phyloP scores from a whole-genome alignment of 352 stramenopile genomes.

The Phytopythium sindhum region DNA sequence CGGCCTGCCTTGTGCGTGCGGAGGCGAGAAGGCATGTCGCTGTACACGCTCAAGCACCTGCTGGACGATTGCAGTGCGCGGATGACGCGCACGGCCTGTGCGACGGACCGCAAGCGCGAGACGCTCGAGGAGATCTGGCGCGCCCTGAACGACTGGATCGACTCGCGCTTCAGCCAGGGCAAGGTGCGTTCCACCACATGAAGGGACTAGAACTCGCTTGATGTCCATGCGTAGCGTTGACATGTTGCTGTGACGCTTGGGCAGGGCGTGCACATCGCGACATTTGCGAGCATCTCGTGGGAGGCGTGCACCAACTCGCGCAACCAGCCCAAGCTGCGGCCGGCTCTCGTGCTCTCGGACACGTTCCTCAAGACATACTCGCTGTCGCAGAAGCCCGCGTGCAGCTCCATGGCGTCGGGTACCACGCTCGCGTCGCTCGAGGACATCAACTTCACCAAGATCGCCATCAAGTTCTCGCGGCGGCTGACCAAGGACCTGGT shows the following conservation, averaged over 20 bases:
- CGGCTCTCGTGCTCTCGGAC: slow-evolving; percentile 62
- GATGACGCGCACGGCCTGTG: slow-evolving; percentile 48
- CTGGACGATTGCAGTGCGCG: slow-evolving; percentile 68
- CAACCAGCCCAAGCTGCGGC: slow-evolving; percentile 56
- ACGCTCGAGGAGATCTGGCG: slow-evolving; percentile 70
- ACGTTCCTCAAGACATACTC: slow-evolving; percentile 66
- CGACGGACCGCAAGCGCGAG: slow-evolving; percentile 61
- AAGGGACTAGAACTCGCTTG: no score
- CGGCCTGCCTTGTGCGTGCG: no score
- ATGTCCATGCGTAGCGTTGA: background rate
- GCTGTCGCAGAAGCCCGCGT: slow-evolving; percentile 42
- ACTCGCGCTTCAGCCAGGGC: slow-evolving; percentile 58
- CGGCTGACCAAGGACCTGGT: slow-evolving; percentile 75
- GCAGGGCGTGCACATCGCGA: slow-evolving; percentile 73
- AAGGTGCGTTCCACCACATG: slow-evolving; percentile 29
- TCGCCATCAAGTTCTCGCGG: slow-evolving; percentile 78
- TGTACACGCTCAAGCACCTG: slow-evolving; percentile 76
- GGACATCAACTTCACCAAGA: slow-evolving; percentile 81
- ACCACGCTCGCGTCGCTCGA: slow-evolving; percentile 47
- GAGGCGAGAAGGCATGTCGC: slow-evolving; percentile 34
- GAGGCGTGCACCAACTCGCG: slow-evolving; percentile 53
- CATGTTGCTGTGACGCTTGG: no score
- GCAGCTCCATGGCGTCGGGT: background rate
- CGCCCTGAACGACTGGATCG: slow-evolving; percentile 76
- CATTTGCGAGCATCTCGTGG: slow-evolving; percentile 71